phyloP scores from a whole-genome alignment of 2,329 filamentous ascomycete genomes.

The Arthrobotrys entomopaga region DNA sequence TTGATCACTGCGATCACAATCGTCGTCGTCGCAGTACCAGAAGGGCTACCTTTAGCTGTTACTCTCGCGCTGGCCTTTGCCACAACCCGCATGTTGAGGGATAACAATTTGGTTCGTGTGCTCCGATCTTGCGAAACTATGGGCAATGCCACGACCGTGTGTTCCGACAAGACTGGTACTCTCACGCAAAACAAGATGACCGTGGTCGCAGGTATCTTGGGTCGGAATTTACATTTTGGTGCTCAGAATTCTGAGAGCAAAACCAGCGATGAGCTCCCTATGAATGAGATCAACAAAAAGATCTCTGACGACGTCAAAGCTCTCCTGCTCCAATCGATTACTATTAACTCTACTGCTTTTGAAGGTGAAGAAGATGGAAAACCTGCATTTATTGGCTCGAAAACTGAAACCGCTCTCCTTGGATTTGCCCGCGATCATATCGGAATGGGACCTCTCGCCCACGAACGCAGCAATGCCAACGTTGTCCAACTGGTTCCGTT shows the following conservation, averaged over 20 bases:
- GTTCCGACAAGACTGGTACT: conserved; percentile 82
- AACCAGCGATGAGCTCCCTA: conserved; percentile 65
- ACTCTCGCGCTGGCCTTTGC: conserved; percentile 75
- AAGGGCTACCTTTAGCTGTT: conserved; percentile 69
- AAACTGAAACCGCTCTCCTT: conserved; percentile 80
- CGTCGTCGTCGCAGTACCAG: conserved; percentile 63
- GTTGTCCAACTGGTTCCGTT: conserved; percentile 70
- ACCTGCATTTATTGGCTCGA: conserved; percentile 75
- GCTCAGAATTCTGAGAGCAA: conserved; percentile 58
- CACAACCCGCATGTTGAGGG: conserved; percentile 74
- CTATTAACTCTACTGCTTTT: conserved; percentile 76
- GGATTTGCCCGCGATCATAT: conserved; percentile 74
- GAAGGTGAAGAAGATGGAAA: conserved; percentile 72
- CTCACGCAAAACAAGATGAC: conserved; percentile 71
- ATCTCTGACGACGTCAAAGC: conserved; percentile 68
- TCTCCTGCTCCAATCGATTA: conserved; percentile 72
- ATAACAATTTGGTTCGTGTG: conserved; percentile 76
- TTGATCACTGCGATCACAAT: conserved; percentile 64
- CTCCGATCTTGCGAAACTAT: conserved; percentile 76
- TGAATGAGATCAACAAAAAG: conserved; percentile 67
- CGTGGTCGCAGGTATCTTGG: conserved; percentile 62
- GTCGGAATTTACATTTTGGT: conserved; percentile 59
- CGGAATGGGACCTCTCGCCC: conserved; percentile 71
- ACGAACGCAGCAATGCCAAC: conserved; percentile 72
- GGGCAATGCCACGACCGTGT: conserved; percentile 78